These are phyloP conservation scores for Rhizopus microsporus DNA, from an alignment of 371 early-diverging fungal species.

Conservation along the genomic window DNA sequence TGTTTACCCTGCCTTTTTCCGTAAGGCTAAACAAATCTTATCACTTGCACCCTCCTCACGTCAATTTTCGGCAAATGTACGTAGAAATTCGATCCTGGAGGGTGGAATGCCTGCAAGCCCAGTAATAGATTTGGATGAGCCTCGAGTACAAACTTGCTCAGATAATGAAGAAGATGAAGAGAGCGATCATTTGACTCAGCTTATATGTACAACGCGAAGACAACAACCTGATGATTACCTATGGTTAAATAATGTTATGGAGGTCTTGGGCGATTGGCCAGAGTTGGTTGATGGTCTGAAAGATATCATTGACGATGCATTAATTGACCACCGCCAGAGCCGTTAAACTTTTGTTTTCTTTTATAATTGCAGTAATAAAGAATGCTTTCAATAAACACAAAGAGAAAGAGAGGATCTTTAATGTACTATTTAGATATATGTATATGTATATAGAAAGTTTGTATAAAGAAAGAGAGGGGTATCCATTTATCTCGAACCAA, in stretches of 20 bases:
- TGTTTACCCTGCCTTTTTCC: slow-evolving; percentile 36
- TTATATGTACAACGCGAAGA: slow-evolving; percentile 34
- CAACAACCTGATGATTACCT: slow-evolving; percentile 46
- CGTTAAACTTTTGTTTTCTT: slow-evolving; percentile 3
- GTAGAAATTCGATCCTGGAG: slow-evolving; percentile 43
- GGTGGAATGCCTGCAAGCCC: slow-evolving; percentile 28
- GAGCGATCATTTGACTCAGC: slow-evolving; percentile 12
- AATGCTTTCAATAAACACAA: slow-evolving; percentile 1
- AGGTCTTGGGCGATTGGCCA: slow-evolving; percentile 41
- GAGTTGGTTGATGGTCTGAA: slow-evolving; percentile 37
- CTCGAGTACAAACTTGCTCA: slow-evolving; percentile 25
- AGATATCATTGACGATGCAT: slow-evolving; percentile 25
- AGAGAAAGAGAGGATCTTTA: slow-evolving; percentile 1
- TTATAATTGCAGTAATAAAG: slow-evolving; percentile 3
- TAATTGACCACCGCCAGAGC: slow-evolving; percentile 4
- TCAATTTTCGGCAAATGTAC: slow-evolving; percentile 24
- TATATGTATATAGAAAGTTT: slow-evolving; percentile 10
- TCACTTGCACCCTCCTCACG: slow-evolving; percentile 32
- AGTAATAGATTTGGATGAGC: slow-evolving; percentile 27
- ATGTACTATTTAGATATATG: slow-evolving; percentile 4
- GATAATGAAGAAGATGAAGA: slow-evolving; percentile 16
- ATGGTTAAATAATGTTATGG: slow-evolving; percentile 37
- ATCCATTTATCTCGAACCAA: slow-evolving; percentile 36
- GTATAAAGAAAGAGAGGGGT: background rate
- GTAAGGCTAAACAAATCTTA: slow-evolving; percentile 36